These are phyloP conservation scores for Phytophthora meadii DNA, from an alignment of 352 stramenopile genomes.

Conservation along the genomic window DNA sequence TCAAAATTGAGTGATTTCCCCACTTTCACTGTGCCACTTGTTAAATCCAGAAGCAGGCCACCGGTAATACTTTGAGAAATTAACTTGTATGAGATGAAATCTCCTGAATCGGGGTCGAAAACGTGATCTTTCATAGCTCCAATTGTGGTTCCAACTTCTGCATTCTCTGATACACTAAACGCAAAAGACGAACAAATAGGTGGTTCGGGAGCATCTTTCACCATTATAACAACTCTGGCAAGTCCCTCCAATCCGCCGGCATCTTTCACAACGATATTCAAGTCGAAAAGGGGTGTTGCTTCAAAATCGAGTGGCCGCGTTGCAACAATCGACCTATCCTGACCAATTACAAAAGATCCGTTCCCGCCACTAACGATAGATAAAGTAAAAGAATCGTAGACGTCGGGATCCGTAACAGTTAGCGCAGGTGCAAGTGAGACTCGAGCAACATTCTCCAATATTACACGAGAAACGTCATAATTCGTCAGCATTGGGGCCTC, in stretches of 20 bases:
- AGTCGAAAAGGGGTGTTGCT: constrained; percentile 33
- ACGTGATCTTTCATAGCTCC: constrained; percentile 9
- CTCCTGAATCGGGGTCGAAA: constrained; percentile 22
- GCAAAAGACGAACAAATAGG: constrained; percentile 38
- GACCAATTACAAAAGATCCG: constrained; percentile 49
- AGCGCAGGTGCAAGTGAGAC: constrained; percentile 39
- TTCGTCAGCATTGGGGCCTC: constrained; percentile 48
- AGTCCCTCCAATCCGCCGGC: constrained; percentile 41
- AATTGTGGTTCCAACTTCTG: constrained; percentile 5
- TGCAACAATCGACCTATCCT: constrained; percentile 49
- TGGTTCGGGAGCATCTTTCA: constrained; percentile 52
- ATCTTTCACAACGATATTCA: constrained; percentile 54
- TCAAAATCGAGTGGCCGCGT: constrained; percentile 55
- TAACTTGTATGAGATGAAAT: constrained; percentile 17
- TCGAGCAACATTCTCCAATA: constrained; percentile 58
- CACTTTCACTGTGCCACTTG: constrained; percentile 34
- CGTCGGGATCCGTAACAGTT: constrained; percentile 45
- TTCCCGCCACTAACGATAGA: constrained; percentile 43
- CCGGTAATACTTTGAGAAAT: constrained; percentile 15
- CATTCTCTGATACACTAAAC: constrained; percentile 44
- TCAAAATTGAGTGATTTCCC: constrained; percentile 49
- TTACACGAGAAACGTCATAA: constrained; percentile 19
- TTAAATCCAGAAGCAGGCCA: constrained; percentile 12
- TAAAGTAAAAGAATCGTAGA: constrained; percentile 52
- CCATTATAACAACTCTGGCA: constrained; percentile 31